Percentiles rank a stretch among this genome's conserved stretches.
phyloP scores from a whole-genome alignment of 2,329 filamentous ascomycete genomes.

The Ophiostoma perfectum region DNA sequence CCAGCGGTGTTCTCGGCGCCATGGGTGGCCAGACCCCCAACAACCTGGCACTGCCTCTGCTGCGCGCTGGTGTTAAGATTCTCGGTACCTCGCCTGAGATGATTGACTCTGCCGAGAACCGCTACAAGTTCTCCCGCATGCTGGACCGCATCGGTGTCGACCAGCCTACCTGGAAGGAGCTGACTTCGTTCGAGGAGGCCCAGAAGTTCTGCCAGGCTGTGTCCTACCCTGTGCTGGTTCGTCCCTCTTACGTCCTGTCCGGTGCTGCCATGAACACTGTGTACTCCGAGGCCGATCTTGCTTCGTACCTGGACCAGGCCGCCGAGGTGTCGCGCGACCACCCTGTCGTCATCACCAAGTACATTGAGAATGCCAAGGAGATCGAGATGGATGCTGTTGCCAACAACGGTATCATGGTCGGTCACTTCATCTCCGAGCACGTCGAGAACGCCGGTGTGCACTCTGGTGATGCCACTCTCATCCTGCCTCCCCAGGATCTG shows the following conservation, averaged over 20 bases:
- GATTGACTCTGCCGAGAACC: constrained; percentile 96
- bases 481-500: constrained; percentile 89
- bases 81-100: constrained; percentile 96
- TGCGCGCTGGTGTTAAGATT: constrained; percentile 84
- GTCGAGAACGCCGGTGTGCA: constrained; percentile 98
- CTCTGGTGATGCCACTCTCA: constrained; percentile 93
- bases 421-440: constrained; percentile 97
- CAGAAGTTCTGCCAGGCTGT: constrained; percentile 81
- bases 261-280: constrained; percentile 99
- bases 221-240: constrained; percentile 86
- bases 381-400: constrained; percentile 99
- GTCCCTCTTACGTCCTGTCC: constrained; percentile 93
- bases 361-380: constrained; percentile 98
- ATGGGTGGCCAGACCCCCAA: constrained; percentile 98
- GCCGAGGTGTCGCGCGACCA: constrained; percentile 90
- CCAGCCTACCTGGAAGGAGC: constrained; percentile 95
- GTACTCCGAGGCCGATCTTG: constrained; percentile 89
- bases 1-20: constrained; percentile 80
- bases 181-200: constrained; percentile 91
- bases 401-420: constrained; percentile 79
- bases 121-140: constrained; percentile 99
- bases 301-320: constrained; percentile 82
- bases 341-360: constrained; percentile 98
- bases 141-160: constrained; percentile 90
- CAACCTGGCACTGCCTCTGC: constrained; percentile 88